Percentiles rank a stretch among this genome's conserved stretches.
These are phyloP conservation scores for Schizosaccharomyces japonicus DNA, from an alignment of 805 yeast species.

Conservation along the genomic window DNA sequence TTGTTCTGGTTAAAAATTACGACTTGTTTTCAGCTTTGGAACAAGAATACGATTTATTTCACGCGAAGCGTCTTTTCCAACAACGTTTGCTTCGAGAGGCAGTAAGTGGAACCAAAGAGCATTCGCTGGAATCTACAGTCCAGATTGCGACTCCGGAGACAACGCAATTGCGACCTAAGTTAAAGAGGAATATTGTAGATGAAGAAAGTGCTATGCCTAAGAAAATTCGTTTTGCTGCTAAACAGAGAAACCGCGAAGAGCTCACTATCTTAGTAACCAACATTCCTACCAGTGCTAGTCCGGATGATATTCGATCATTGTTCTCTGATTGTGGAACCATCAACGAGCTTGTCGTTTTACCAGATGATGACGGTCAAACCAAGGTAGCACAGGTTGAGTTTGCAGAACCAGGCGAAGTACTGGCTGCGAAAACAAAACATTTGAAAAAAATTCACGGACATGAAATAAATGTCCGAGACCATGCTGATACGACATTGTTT, in stretches of 20 bases:
- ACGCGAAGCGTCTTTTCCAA: too few species aligned
- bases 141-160: too few species aligned
- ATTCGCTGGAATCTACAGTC: too few species aligned
- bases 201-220: neutral
- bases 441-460: constrained; percentile 23
- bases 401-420: constrained; percentile 22
- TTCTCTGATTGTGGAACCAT: constrained; percentile 42
- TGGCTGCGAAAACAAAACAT: constrained; percentile 38
- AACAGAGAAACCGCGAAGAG: constrained; percentile 24
- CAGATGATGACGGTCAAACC: constrained; percentile 10
- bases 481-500: constrained; percentile 35
- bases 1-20: too few species aligned
- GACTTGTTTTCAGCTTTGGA: too few species aligned
- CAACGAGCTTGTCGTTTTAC: constrained; percentile 10
- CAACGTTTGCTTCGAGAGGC: too few species aligned
- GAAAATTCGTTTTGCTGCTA: neutral
- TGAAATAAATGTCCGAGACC: constrained; percentile 24
- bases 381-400: constrained; percentile 38
- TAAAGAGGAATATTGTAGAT: too few species aligned
- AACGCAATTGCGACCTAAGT: too few species aligned
- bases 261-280: constrained; percentile 31
- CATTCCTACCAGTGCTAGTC: constrained; percentile 21
- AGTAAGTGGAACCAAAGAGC: too few species aligned
- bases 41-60: too few species aligned
- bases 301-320: constrained; percentile 20